These are phyloP conservation scores for Colletotrichum sp. DNA, from an alignment of 2,329 filamentous ascomycete species.

Conservation along the genomic window DNA sequence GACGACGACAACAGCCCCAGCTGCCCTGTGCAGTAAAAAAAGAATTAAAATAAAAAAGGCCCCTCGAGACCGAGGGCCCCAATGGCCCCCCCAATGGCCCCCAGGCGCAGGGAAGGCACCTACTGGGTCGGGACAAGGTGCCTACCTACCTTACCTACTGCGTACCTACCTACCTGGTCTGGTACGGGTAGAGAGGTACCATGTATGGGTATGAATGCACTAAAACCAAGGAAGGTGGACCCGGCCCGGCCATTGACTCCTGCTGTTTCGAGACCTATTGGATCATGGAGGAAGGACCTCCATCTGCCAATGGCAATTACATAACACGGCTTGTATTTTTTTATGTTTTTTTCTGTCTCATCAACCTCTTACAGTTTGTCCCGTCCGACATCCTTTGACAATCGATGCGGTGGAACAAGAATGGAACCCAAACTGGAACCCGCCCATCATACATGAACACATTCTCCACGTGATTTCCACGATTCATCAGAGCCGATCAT, in stretches of 20 bases:
- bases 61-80: background rate
- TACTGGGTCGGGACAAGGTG: background rate
- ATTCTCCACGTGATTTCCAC: background rate
- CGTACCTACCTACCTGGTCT: background rate
- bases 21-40: background rate
- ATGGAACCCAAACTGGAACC: background rate
- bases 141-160: background rate
- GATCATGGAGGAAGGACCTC: background rate
- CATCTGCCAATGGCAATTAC: background rate
- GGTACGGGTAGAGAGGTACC: background rate
- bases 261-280: slow-evolving; percentile 14
- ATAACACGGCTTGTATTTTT: background rate
- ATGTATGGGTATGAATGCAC: background rate
- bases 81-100: background rate
- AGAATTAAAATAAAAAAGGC: background rate
- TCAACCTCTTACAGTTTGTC: background rate
- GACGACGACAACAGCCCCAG: background rate
- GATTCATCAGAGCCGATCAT: background rate
- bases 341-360: background rate
- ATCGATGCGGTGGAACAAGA: background rate
- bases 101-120: background rate
- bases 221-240: background rate
- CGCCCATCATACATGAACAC: background rate
- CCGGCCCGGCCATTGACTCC: slow-evolving; percentile 14
- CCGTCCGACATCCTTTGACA: background rate